Percentiles rank a stretch among this genome's conserved stretches.
phyloP scores from a whole-genome alignment of 163 green algal species.

The Scenedesmus sp. region DNA sequence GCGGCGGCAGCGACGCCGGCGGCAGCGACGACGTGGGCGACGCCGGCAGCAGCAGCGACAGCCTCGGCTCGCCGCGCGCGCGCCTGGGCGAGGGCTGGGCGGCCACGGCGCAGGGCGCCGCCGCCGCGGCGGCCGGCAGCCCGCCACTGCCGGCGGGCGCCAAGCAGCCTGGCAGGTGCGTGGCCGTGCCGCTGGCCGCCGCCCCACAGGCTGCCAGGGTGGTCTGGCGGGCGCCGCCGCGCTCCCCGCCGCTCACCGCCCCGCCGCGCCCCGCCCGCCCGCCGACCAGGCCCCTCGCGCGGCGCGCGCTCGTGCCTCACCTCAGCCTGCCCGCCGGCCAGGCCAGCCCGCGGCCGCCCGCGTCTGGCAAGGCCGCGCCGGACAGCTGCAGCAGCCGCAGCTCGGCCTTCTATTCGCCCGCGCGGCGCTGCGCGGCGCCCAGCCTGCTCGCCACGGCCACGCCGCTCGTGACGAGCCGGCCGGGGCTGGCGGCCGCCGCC shows the following conservation, averaged over 20 bases:
- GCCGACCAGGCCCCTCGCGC: neutral
- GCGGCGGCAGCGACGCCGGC: neutral
- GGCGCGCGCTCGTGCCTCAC: neutral
- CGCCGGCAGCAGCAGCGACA: constrained; percentile 9
- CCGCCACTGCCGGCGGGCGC: no score
- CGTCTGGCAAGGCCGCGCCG: neutral
- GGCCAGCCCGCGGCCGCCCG: neutral
- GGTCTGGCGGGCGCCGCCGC: no score
- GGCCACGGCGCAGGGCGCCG: no score
- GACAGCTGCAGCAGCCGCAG: neutral
- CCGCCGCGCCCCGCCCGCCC: no score
- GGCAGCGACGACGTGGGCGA: neutral
- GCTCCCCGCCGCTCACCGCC: no score
- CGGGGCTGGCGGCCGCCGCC: neutral
- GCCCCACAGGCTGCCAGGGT: no score
- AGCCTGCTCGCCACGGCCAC: constrained; percentile 9
- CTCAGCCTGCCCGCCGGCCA: constrained; percentile 18
- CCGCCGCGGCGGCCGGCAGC: no score
- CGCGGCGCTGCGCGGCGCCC: neutral
- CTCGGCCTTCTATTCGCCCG: neutral
- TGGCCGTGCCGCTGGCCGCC: no score
- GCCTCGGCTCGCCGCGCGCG: no score
- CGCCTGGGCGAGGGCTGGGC: no score
- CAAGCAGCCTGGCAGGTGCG: no score
- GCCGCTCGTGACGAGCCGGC: neutral